A percentile compares a stretch with the other conserved stretches of the same genome.
phyloP scores from a whole-genome alignment of 148 eudicot species.

The Limonium bicolor region DNA sequence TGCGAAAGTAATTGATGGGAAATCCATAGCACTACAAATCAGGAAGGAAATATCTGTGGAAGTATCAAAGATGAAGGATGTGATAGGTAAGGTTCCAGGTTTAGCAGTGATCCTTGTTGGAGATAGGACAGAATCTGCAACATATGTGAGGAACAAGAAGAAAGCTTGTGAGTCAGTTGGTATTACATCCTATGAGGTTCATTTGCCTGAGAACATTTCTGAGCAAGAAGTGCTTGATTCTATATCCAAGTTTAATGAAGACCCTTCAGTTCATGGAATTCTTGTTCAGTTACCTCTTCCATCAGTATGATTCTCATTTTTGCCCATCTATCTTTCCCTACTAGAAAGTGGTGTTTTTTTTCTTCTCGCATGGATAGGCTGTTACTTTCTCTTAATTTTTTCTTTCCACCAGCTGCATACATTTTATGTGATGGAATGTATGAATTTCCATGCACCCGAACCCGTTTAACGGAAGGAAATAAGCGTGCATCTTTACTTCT shows the following conservation, averaged over 20 bases:
- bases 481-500: no score
- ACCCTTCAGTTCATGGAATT: conserved; percentile 73
- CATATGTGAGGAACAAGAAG: conserved; percentile 85
- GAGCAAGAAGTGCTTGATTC: conserved; percentile 66
- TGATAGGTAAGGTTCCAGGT: conserved; percentile 69
- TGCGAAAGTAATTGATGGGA: conserved; percentile 77
- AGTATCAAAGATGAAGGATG: conserved; percentile 64
- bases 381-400: neutral
- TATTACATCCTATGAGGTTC: conserved; percentile 69
- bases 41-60: conserved; percentile 70
- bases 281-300: conserved; percentile 94
- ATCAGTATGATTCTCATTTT: conserved; percentile 37
- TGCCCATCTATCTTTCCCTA: no score
- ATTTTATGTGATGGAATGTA: no score
- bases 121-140: conserved; percentile 84
- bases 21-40: conserved; percentile 53
- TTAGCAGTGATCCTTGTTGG: conserved; percentile 92
- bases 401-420: no score
- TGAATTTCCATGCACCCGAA: no score
- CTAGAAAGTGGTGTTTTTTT: no score
- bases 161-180: conserved; percentile 79
- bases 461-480: no score
- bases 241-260: conserved; percentile 65
- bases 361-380: no score
- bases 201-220: conserved; percentile 48